A percentile compares a stretch with the other conserved stretches of the same genome.
These are phyloP conservation scores for Pseudozyma sp. DNA, from an alignment of 1,284 basidiomycete species.

Conservation along the genomic window DNA sequence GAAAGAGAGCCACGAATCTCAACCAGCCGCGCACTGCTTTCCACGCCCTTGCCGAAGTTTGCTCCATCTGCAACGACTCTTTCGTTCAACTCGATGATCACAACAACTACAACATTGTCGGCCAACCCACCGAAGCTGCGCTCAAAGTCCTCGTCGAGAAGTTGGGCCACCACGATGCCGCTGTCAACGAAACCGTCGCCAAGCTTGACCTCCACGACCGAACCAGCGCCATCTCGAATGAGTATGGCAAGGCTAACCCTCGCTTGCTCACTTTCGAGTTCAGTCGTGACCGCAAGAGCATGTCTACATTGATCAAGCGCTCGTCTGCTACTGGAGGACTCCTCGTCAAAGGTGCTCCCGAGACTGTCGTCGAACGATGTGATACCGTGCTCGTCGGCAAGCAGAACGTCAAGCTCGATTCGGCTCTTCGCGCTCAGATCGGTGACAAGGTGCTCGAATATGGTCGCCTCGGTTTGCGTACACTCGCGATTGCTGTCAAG, in stretches of 20 bases:
- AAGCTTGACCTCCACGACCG: slow-evolving; percentile 76
- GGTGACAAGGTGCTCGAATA: slow-evolving; percentile 77
- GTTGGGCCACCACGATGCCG: slow-evolving; percentile 71
- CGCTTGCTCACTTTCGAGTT: slow-evolving; percentile 95
- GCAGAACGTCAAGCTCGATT: slow-evolving; percentile 67
- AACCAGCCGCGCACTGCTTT: slow-evolving; percentile 60
- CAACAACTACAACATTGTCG: slow-evolving; percentile 82
- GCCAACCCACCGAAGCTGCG: slow-evolving; percentile 84
- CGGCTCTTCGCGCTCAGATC: slow-evolving; percentile 76
- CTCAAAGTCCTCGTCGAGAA: slow-evolving; percentile 82
- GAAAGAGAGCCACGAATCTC: slow-evolving; percentile 39
- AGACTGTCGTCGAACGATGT: slow-evolving; percentile 91
- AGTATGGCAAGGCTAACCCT: slow-evolving; percentile 81
- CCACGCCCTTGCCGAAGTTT: slow-evolving; percentile 64
- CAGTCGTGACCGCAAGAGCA: slow-evolving; percentile 97
- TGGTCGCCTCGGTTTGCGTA: slow-evolving; percentile 84
- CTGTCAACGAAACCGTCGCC: slow-evolving; percentile 73
- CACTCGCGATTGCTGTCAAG: slow-evolving; percentile 88
- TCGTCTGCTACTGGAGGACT: slow-evolving; percentile 73
- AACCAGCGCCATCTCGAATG: slow-evolving; percentile 81
- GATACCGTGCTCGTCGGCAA: slow-evolving; percentile 75
- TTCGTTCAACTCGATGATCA: slow-evolving; percentile 74
- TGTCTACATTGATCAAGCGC: slow-evolving; percentile 86
- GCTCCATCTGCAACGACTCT: slow-evolving; percentile 67
- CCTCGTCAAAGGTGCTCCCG: slow-evolving; percentile 93